A percentile compares a stretch with the other conserved stretches of the same genome.
phyloP scores from a whole-genome alignment of 2,329 filamentous ascomycete genomes.

The Rhexocercosporidium sp. region DNA sequence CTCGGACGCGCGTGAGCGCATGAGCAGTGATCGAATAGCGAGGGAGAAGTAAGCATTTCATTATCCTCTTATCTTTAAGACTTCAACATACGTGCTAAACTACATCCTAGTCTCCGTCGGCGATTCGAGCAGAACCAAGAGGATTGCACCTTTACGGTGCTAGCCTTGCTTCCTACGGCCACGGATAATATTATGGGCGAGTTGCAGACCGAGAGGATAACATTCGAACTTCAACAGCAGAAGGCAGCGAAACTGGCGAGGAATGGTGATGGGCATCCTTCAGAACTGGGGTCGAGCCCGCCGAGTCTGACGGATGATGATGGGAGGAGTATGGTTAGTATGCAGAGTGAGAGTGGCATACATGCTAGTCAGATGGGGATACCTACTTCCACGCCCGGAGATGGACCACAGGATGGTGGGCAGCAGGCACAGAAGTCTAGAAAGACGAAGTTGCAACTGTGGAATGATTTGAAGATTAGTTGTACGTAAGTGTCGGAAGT shows the following conservation, averaged over 20 bases:
- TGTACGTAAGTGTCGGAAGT: conserved; percentile 59
- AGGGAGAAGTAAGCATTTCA: conserved; percentile 81
- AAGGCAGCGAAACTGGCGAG: conserved; percentile 75
- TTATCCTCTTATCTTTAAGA: neutral
- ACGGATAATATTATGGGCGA: conserved; percentile 87
- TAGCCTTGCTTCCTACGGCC: conserved; percentile 91
- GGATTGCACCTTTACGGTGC: conserved; percentile 96
- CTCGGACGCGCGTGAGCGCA: conserved; percentile 90
- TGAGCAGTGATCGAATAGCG: conserved; percentile 93
- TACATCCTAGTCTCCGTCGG: conserved; percentile 73
- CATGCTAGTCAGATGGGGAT: conserved; percentile 79
- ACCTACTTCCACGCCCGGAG: conserved; percentile 52
- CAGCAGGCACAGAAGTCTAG: conserved; percentile 56
- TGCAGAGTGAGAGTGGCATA: conserved; percentile 81
- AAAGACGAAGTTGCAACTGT: conserved; percentile 90
- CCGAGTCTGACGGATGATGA: conserved; percentile 84
- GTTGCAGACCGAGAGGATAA: conserved; percentile 90
- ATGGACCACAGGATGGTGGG: conserved; percentile 49
- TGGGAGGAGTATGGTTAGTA: conserved; percentile 73
- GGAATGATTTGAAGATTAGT: conserved; percentile 96
- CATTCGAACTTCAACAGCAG: conserved; percentile 92
- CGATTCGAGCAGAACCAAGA: conserved; percentile 99
- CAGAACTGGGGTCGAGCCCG: conserved; percentile 46
- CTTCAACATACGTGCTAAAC: conserved; percentile 23
- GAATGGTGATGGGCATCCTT: conserved; percentile 55